Base-by-base conservation (phyloP, 306 rosid species). In the Cicer arietinum region DNA sequence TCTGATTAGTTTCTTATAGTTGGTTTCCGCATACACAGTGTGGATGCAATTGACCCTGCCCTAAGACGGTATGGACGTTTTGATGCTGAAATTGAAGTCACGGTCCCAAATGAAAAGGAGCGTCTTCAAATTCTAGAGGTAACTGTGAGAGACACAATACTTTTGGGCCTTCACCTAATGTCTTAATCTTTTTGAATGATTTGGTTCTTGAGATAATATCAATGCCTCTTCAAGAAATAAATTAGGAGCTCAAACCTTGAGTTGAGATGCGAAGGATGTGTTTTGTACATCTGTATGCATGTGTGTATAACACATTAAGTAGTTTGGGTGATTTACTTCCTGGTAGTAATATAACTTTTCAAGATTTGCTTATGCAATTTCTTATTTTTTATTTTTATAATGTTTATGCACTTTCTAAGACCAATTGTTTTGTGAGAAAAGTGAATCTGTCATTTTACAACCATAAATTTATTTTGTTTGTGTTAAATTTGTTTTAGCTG, bases 121-220 rank as follows among this genome's bases (percentile, higher is more conserved):
- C 94, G 93, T 30, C 80, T 77, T 76, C 88, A 91, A 85, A 94
- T 94, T 84, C 90, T 94, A 52, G 89, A 85, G 97, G 98, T 94
- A 71, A 54, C 16, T 81, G 53, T 46, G 51, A 14, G 44, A 64
- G 45, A 69, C 37, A 56, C 50, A 54, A 35, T 59, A 45, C 45
- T 25, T 43, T 7, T 7, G 4, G 20, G 56, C 39, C 58, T 67
- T 67, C 60, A 8, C 18, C 7, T 16, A 16, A 46, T 10, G 7
- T 12, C 14, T 67, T 30, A 20, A 77, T 30, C 43, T 17, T 61
- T 44, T 25, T 52, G 11, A 54, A 61, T 69, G 45, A 18, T 52
- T 80, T 75, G 54, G 25, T 69, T 75, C 10, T 69, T 61, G 16
- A 50, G 52, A 74, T 58, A 76, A 67, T 74, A 22, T 67, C 6